Base-by-base conservation (phyloP, 139 green algal genomes). In the Edaphochlamys debaryana region DNA sequence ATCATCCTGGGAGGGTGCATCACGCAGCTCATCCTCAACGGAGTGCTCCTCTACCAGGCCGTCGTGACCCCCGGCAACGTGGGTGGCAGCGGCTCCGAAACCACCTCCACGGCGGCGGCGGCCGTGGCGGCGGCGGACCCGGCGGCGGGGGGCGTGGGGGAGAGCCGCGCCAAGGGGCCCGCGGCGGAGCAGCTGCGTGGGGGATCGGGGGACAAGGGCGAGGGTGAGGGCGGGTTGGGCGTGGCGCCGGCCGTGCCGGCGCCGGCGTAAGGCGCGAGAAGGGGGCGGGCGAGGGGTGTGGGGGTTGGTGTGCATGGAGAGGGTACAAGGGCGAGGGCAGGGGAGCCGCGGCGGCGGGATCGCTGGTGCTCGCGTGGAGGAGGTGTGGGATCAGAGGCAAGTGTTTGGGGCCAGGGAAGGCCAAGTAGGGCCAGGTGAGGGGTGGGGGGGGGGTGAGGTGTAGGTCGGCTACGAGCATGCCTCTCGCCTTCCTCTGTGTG, bases 21-120 rank as follows among this genome's bases (percentile, higher is more conserved):
- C 42, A 82, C 58, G 4, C 80, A 87, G 74, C 58, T 83, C n/a
- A 15, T 74, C 2, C 67, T 87, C 36, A 87, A 87, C 69, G 70
- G 30, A 15, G 50, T 90, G 22, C 69, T 92, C 73, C 79, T 92
- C 67, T 87, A 67, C 38, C 88, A 92, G 82, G 68, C 60, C 17
- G 23, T 71, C 30, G 40, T 38, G n/a, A 81, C 60, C 15, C 75
- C 62, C 15, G 62, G 62, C 13, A 56, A 36, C 11, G 60, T 13
- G 6, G 60, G 60, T n/a, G 60, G 30, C 4, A n/a, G 9, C 5
- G 60, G 60, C 27, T 19, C 29, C 4, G 40, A 20, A 13, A 41
- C 56, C 25, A 34, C 74, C 32, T 29, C 37, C 8, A 20, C 58
- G 2, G 58, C 60, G 25, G 75, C n/a, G 0, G 45, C 56, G 38